Percentiles rank a stretch among this genome's conserved stretches.
These are phyloP conservation scores for Hymenoscyphus repandus DNA, from an alignment of 2,329 filamentous ascomycete genomes.

Conservation along the genomic window DNA sequence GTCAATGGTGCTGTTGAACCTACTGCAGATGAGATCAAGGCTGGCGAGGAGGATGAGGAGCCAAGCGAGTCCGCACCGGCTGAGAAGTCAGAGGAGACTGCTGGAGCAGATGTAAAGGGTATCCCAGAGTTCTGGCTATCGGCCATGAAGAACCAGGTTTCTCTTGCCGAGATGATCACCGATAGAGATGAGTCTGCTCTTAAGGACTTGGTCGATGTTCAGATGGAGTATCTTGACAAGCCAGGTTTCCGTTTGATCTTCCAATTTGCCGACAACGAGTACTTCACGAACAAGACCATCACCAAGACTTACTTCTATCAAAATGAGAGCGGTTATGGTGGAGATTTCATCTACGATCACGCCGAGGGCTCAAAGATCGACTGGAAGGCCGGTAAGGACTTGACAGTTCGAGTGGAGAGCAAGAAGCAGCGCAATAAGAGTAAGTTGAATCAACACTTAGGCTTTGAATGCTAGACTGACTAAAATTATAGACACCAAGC, in stretches of 20 bases:
- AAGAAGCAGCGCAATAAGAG: conserved; percentile 99
- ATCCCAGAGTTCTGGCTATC: conserved; percentile 99
- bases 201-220: conserved; percentile 84
- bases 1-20: conserved; percentile 85
- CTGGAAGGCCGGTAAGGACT: conserved; percentile 88
- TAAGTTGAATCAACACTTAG: conserved; percentile 42
- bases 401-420: conserved; percentile 92
- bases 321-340: conserved; percentile 96
- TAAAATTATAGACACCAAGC: conserved; percentile 75
- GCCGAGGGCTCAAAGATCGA: conserved; percentile 97
- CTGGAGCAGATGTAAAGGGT: conserved; percentile 52
- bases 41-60: conserved; percentile 73
- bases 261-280: conserved; percentile 91
- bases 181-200: conserved; percentile 93
- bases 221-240: conserved; percentile 98
- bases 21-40: conserved; percentile 78
- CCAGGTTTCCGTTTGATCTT: conserved; percentile 98
- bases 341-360: conserved; percentile 99
- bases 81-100: conserved; percentile 47
- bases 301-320: conserved; percentile 99
- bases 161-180: conserved; percentile 96
- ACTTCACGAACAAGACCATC: conserved; percentile 94
- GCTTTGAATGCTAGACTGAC: neutral
- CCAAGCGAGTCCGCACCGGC: conserved; percentile 45
- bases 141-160: conserved; percentile 99